A percentile compares a stretch with the other conserved stretches of the same genome.
Conservation (phyloP, 2,329 filamentous ascomycete species). For the Furcasterigmium furcatum region DNA sequence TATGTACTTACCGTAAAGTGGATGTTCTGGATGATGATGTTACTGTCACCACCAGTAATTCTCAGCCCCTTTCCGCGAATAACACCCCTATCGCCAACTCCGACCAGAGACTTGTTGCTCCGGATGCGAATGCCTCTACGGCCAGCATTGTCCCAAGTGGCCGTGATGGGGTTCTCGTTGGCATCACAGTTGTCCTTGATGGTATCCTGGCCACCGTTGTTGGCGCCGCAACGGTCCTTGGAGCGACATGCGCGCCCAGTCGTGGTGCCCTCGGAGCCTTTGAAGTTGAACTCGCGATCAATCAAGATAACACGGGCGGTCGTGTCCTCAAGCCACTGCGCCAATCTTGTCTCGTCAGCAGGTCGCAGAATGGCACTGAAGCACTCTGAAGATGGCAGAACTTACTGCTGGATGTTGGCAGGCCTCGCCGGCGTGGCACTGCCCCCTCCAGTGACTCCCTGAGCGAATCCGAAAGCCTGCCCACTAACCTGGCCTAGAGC, state of each 20-base stretch:
- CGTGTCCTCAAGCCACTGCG: neutral
- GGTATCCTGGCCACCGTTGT: constrained; percentile 17
- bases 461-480: too few species aligned
- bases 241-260: constrained; percentile 17
- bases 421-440: too few species aligned
- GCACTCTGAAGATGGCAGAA: too few species aligned
- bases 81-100: constrained; percentile 47
- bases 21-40: constrained; percentile 61
- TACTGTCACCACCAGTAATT: constrained; percentile 39
- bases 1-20: constrained; percentile 9
- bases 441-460: too few species aligned
- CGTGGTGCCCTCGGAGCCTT: constrained; percentile 10
- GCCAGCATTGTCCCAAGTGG: too few species aligned
- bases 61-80: constrained; percentile 57
- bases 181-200: too few species aligned
- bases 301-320: constrained; percentile 15
- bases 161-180: too few species aligned
- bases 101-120: constrained; percentile 59
- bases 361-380: too few species aligned
- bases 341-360: too few species aligned
- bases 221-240: constrained; percentile 7
- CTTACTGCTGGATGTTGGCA: too few species aligned
- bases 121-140: too few species aligned
- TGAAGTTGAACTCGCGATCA: constrained; percentile 19
- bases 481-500: too few species aligned